Conservation (phyloP, 2,329 filamentous ascomycete species). For the Rutstroemia sp. region DNA sequence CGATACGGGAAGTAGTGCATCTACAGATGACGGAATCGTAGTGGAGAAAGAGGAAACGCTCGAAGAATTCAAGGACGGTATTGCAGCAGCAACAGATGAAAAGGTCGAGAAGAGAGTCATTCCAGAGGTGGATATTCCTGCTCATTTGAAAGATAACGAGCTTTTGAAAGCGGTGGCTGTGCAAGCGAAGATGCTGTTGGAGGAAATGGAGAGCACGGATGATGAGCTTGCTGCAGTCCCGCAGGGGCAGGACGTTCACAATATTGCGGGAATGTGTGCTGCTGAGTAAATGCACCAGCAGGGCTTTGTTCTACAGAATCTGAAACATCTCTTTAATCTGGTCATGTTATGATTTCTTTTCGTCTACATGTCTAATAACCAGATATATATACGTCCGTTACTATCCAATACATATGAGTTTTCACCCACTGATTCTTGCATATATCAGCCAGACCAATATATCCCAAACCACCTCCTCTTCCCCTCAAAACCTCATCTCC, state of each 20-base stretch:
- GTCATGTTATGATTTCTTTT: too few species aligned
- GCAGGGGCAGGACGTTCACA: too few species aligned
- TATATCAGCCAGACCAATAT: too few species aligned
- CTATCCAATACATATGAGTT: too few species aligned
- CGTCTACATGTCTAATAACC: too few species aligned
- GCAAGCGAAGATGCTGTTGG: constrained; percentile 18
- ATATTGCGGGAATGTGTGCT: background rate
- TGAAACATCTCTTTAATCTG: too few species aligned
- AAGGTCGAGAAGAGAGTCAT: constrained; percentile 6
- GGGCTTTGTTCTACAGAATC: too few species aligned
- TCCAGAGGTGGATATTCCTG: constrained; percentile 16
- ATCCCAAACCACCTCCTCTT: too few species aligned
- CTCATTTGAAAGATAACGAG: constrained; percentile 15
- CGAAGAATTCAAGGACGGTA: background rate
- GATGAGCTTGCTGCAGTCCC: background rate
- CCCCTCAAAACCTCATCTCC: too few species aligned
- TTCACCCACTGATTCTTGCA: too few species aligned
- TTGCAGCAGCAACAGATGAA: background rate
- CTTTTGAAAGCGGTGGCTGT: constrained; percentile 18
- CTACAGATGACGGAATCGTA: constrained; percentile 9
- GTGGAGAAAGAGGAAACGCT: constrained; percentile 5
- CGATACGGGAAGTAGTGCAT: constrained; percentile 44
- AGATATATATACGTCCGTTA: too few species aligned
- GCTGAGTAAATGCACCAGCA: background rate
- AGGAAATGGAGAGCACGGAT: constrained; percentile 24